Evolutionary conservation across 345 rosid genomes (phyloP), one percentile per base, ranked within the genome.

Genomic region (Nephelium lappaceum): DNA sequence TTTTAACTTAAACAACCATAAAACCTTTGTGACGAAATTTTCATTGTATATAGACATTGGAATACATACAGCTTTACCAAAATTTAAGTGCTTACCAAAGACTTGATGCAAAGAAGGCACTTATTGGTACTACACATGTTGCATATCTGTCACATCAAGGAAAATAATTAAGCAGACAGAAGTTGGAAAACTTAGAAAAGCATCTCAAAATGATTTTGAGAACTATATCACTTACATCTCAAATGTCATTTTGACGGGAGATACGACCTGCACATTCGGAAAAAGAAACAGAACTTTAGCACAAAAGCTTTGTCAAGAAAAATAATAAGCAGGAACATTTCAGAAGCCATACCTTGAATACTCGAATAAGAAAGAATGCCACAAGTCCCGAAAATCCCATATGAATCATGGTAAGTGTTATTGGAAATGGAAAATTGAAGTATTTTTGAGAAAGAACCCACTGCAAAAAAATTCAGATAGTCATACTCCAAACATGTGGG

Each of bases 71-170:
- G 62, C 36, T 27, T 66, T 14, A 10, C 12, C n/a, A 71, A 42
- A 14, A 61, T 36, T 73, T 55, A 77, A 67, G 79, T 51, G 79
- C 92, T 89, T 88, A 96, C 99, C 99, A 96, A 76, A 94, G 98
- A 81, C 98, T 96, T 75, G 98, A 91, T 55, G 99, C 98, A 85
- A 93, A 94, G 89, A 94, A 96, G 76, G 97, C 97, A 81, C 98
- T 94, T 69, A 96, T 94, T 65, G 98, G 98, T 67, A 96, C 78
- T 53, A 94, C 98, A 87, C 98, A 93, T 41, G 97, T 96, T 67
- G 92, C 93, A 69, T 94, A 96, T 87, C 98, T 96, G 93, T 70
- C 63, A 49, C 42, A 58, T 25, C 68, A 78, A 74, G 64, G 73
- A 41, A 76, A 68, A 7, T 24, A 25, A 67, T 76, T 82, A 63